Base-by-base conservation (phyloP, 345 rosid species). In the Anacardium occidentale region DNA sequence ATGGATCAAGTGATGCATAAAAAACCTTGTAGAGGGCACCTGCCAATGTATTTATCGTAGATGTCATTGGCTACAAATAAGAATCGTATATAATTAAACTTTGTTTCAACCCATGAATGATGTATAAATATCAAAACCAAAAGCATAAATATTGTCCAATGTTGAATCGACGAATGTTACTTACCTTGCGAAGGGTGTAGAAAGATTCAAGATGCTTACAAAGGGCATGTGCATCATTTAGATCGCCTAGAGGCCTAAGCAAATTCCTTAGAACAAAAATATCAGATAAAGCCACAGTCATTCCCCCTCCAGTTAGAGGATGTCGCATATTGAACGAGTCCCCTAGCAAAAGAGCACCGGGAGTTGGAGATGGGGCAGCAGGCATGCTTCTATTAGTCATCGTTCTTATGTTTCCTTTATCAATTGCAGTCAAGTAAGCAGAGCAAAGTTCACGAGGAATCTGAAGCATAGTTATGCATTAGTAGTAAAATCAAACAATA, bases 361-460 rank as follows among this genome's bases (percentile, higher is more conserved):
- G 67, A 20, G 67, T 63, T 6, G 67, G 67, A 63, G 45, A 14
- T 0, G 51, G 67, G 14, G 67, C 67, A 42, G 67, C 67, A 52
- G 60, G 71, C 60, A 52, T 67, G 25, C 60, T 52, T 66, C 71
- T 52, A 34, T 51, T 53, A 32, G 48, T 52, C 60, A 67, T 67
- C 20, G 48, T 52, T 53, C 60, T 53, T 32, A 34, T 53, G 45
- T 67, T 52, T 52, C 71, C 71, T 52, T 32, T 52, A 2, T 52
- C 48, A 10, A 66, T 66, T 17, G 70, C 70, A 24, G 58, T 17
- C 25, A 66, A 17, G 57, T 50, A 66, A 25, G 69, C 69, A 51
- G 70, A 51, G 11, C 6, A 12, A 25, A 66, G 47, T 29, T 52
- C 22, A 67, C 48, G 1, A 26, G 60, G 71, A 32, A 66, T 52